Evolutionary conservation across 306 rosid genomes (phyloP).

Genomic region (Prunus persica): DNA sequence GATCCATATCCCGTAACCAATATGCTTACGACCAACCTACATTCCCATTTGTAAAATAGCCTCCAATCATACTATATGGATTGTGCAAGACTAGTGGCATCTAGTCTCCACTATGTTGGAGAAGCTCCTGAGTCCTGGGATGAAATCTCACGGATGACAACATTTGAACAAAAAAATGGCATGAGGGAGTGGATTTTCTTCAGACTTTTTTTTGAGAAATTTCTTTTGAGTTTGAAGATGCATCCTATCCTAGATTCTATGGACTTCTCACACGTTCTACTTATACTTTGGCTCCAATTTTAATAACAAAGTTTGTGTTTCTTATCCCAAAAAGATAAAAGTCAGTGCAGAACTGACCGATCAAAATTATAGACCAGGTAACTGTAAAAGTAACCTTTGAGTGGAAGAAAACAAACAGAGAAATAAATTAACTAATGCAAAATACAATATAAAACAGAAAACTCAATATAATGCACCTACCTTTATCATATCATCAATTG

Average conservation of each 20-base stretch:
- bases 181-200: too few species aligned
- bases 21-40: too few species aligned
- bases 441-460: not conserved
- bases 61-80: too few species aligned
- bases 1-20: too few species aligned
- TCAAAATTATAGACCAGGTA: slow-evolving; percentile 13
- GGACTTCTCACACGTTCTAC: not conserved
- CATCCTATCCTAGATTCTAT: not conserved
- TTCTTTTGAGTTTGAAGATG: too few species aligned
- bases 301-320: not conserved
- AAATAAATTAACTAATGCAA: not conserved
- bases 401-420: not conserved
- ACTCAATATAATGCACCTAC: slow-evolving; percentile 40
- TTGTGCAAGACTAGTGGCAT: too few species aligned
- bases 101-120: too few species aligned
- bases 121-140: too few species aligned
- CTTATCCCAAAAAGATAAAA: not conserved
- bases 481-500: slow-evolving; percentile 94
- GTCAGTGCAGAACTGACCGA: slow-evolving; percentile 21
- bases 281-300: not conserved
- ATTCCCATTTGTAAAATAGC: too few species aligned
- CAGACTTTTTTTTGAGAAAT: too few species aligned
- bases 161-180: too few species aligned
- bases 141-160: too few species aligned
- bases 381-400: not conserved